These are phyloP conservation scores for Xylariaceae sp. DNA, from an alignment of 2,329 filamentous ascomycete species.

Conservation along the genomic window DNA sequence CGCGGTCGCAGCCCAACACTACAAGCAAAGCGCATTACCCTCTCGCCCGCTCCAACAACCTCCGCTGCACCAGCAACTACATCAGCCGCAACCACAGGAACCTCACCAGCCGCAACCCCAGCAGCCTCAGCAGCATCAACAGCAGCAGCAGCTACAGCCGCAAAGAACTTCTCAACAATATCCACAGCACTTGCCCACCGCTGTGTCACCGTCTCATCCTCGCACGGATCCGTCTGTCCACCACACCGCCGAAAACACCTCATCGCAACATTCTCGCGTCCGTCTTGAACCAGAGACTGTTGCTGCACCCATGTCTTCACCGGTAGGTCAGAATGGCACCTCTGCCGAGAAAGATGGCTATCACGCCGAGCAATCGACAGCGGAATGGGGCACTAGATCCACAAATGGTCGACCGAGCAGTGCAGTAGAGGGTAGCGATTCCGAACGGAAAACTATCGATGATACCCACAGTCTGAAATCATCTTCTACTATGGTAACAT, in stretches of 20 bases:
- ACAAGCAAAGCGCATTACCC: constrained; percentile 21
- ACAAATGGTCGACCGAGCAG: constrained; percentile 21
- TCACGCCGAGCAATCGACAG: constrained; percentile 6
- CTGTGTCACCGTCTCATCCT: constrained; percentile 16
- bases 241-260: constrained; percentile 5
- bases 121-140: constrained; percentile 12
- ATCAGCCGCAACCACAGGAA: constrained; percentile 2
- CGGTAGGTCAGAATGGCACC: constrained; percentile 16
- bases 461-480: constrained; percentile 40
- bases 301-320: constrained; percentile 23
- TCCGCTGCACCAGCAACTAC: constrained; percentile 12
- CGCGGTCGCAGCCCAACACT: constrained; percentile 24
- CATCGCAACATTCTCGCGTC: constrained; percentile 13
- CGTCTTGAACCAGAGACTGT: constrained; percentile 2
- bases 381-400: constrained; percentile 13
- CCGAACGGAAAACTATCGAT: constrained; percentile 41
- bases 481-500: constrained; percentile 23
- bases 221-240: background rate
- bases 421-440: constrained; percentile 24
- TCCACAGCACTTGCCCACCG: constrained; percentile 4
- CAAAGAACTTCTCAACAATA: constrained; percentile 5
- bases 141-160: constrained; percentile 10
- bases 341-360: constrained; percentile 8
- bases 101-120: constrained; percentile 13
- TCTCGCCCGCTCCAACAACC: constrained; percentile 12